These are phyloP conservation scores for Fragilaria radians DNA, from an alignment of 108 stramenopile genomes.

Conservation along the genomic window DNA sequence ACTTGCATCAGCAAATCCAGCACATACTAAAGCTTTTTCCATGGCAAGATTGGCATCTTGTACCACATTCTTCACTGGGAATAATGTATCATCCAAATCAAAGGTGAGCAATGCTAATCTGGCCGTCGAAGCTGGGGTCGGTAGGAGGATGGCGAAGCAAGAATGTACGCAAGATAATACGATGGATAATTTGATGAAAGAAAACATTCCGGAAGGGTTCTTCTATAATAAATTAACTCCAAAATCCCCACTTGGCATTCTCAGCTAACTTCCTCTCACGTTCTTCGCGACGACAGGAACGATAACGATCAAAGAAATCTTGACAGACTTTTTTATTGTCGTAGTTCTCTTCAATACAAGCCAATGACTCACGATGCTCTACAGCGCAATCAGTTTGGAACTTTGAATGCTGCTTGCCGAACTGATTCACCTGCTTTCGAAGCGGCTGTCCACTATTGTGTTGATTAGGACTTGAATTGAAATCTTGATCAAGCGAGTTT, in stretches of 20 bases:
- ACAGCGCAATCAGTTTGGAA: slow-evolving; percentile 60
- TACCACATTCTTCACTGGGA: slow-evolving; percentile 39
- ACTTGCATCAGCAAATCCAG: slow-evolving; percentile 22
- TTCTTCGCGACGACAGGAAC: slow-evolving; percentile 63
- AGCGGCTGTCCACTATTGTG: slow-evolving; percentile 40
- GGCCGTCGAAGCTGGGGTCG: neutral
- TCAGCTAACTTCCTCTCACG: slow-evolving; percentile 52
- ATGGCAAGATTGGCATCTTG: slow-evolving; percentile 38
- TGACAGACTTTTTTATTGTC: slow-evolving; percentile 59
- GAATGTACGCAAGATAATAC: too few relatives aligned
- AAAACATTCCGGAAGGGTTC: too few relatives aligned
- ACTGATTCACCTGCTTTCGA: slow-evolving; percentile 1
- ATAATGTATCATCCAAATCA: slow-evolving; percentile 68
- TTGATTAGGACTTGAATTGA: slow-evolving; percentile 1
- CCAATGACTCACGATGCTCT: slow-evolving; percentile 51
- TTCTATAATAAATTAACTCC: neutral
- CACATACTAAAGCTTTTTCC: slow-evolving; percentile 6
- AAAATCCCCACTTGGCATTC: slow-evolving; percentile 18
- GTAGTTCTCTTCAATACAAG: slow-evolving; percentile 76
- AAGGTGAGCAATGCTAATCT: slow-evolving; percentile 33
- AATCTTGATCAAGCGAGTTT: slow-evolving; percentile 2
- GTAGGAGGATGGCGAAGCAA: neutral
- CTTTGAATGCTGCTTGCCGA: slow-evolving; percentile 27
- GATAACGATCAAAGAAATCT: slow-evolving; percentile 67
- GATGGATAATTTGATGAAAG: too few relatives aligned